Evolutionary conservation across 148 eudicot genomes (phyloP), one percentile per base, ranked within the genome.

Genomic region (Vaccinium macrocarpon): DNA sequence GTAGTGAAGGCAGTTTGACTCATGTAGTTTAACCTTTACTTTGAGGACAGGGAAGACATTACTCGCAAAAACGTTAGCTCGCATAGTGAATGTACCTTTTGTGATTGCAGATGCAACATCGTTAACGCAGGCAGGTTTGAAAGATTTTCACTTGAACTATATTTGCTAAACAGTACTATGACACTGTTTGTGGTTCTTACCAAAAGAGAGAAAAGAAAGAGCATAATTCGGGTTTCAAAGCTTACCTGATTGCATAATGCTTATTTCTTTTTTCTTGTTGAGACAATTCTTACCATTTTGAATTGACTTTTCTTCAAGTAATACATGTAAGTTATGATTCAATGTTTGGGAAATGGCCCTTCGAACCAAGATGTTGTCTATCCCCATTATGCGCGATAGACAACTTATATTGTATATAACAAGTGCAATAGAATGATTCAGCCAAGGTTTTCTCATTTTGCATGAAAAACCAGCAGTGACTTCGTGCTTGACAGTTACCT

Each of bases 1-100:
- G 10, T 61, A 86, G 57, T 42, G 38, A 74, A 51, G 48, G n/a
- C 21, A 16, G 51, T 77, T 52, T 72, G 68, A 70, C 78, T 84
- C 52, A 61, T 81, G 49, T 70, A 84, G n/a, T 77, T 81, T 85
- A 82, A 81, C 70, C 56, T 84, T 84, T 74, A 57, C 78, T 81
- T 79, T 84, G 84, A 85, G 89, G 86, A 85, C 91, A 89, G 89
- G 91, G 88, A 89, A 89, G 89, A 89, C 91, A 62, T 84, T 89
- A 85, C 91, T 89, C 25, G 91, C 91, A 52, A 89, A 87, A 84
- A 89, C 91, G 52, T 79, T 87, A 79, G 91, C 91, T 75, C 87
- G 89, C 8, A 53, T 89, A 38, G 91, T 87, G 84, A 85, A 89
- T 83, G 91, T 87, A 50, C 91, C 91, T 46, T 89, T 89, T 78